Evolutionary conservation across 208 protist species (phyloP).

Genomic region (Trypanosomatidae sp.): DNA sequence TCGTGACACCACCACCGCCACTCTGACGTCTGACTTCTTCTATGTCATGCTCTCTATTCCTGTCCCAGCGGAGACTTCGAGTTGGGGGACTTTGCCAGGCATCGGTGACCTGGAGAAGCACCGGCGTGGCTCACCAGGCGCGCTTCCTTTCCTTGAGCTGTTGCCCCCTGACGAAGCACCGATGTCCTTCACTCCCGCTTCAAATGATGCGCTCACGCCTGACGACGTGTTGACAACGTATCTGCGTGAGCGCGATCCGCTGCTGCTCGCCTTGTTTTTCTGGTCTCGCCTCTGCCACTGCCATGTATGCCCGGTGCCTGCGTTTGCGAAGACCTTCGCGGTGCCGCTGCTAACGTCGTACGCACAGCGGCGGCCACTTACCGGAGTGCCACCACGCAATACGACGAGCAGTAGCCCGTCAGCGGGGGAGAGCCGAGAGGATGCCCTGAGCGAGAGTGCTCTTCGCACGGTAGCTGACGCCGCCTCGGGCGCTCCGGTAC

Average conservation of each 20-base stretch:
- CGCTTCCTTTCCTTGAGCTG: constrained; percentile 15
- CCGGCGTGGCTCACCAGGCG: not conserved
- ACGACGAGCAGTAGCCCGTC: not conserved
- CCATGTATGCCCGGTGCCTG: constrained; percentile 9
- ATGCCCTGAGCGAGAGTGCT: not conserved
- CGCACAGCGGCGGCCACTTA: not conserved
- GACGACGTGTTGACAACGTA: constrained; percentile 5
- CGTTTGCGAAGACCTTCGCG: constrained; percentile 11
- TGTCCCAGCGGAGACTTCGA: not conserved
- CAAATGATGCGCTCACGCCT: not conserved
- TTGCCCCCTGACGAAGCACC: not conserved
- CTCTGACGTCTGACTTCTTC: not conserved
- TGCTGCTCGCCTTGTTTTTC: constrained; percentile 17
- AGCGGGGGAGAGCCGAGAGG: not conserved
- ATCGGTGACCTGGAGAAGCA: not conserved
- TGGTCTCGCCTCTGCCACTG: constrained; percentile 23
- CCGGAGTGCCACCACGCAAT: not conserved
- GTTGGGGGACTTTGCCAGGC: not conserved
- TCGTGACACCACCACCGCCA: not conserved
- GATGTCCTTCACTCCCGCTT: not conserved
- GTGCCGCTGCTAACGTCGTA: constrained; percentile 16
- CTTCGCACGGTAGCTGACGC: not conserved
- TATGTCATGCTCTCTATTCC: constrained; percentile 3
- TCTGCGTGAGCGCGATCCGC: constrained; percentile 3
- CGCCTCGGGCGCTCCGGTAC: not conserved